These are phyloP conservation scores for Chlorella sp. DNA, from an alignment of 139 green algal species.

Conservation along the genomic window DNA sequence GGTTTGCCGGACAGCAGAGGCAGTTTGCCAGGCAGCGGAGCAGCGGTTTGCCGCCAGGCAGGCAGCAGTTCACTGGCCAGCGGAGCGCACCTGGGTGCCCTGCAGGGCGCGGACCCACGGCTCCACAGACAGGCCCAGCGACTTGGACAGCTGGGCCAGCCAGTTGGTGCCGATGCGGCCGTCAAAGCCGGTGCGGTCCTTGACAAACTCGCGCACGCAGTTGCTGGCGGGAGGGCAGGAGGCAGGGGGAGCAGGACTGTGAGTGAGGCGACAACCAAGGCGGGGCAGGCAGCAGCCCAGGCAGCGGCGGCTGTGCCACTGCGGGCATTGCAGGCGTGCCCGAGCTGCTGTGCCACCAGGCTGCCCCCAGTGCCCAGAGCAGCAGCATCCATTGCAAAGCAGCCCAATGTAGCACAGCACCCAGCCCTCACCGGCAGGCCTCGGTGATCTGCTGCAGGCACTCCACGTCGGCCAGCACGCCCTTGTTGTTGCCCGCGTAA, in stretches of 20 bases:
- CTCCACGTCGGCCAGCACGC: constrained; percentile 94
- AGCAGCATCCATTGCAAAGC: too few species aligned
- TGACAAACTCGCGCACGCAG: constrained; percentile 90
- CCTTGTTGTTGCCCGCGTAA: constrained; percentile 89
- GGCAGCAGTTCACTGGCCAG: too few species aligned
- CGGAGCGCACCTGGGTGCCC: constrained; percentile 22
- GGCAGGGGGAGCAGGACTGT: neutral
- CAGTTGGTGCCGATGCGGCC: constrained; percentile 52
- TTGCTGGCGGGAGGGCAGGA: constrained; percentile 51
- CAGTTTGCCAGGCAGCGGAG: too few species aligned
- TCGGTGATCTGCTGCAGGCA: constrained; percentile 45
- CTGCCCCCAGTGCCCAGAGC: too few species aligned
- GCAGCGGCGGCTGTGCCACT: too few species aligned
- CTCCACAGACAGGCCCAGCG: constrained; percentile 62
- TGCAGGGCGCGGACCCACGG: constrained; percentile 67
- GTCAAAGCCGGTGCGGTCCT: constrained; percentile 80
- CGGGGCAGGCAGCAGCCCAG: too few species aligned
- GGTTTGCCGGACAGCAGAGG: too few species aligned
- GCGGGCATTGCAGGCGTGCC: too few species aligned
- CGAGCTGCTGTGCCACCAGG: too few species aligned
- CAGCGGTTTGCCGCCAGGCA: too few species aligned
- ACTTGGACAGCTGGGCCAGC: constrained; percentile 37
- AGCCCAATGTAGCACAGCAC: too few species aligned
- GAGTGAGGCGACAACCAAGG: too few species aligned
- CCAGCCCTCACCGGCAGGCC: neutral